Evolutionary conservation across 2,329 filamentous ascomycete genomes (phyloP), one percentile per base, ranked within the genome.

Genomic region (Aspergillus floridensis): DNA sequence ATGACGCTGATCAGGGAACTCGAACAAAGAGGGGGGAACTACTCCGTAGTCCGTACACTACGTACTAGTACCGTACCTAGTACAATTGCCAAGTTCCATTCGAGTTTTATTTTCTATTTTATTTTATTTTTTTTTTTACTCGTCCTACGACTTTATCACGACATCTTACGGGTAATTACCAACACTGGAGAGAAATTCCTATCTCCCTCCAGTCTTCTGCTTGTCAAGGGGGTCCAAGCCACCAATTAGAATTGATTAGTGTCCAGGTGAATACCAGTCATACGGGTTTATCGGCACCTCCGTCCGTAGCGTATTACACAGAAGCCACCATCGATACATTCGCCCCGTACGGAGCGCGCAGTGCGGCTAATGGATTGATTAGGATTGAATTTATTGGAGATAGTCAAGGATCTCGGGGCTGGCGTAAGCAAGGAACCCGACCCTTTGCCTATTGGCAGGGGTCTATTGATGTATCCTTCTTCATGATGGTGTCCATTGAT

Each of bases 1-100:
- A 54, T 54, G 53, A 55, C 53, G 53, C 41, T 46, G 53, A 48
- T 55, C 55, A 47, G 41, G 55, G 48, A 57, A 57, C 19, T 6
- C 38, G 48, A 12, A 49, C 41, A 52, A 47, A 31, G 53, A 35
- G 26, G 41, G 53, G 32, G 53, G 21, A 19, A 24, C n/a, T 22
- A 22, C 22, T 35, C 7, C 26, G 26, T 29, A 29, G 26, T 29
- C 26, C 26, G 26, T 29, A 29, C 26, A 8, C 7, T 29, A 29
- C 26, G 26, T 29, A 29, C 26, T 29, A 29, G 26, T 29, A 29
- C 26, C 26, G 26, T 29, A 29, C 11, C 11, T 35, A 35, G 32
- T 35, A 35, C 14, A 4, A 35, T 35, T n/a, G 32, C 32, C 12
- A 35, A 35, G 32, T 35, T 35, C 31, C 8, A 32, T 12, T 32